phyloP scores from a whole-genome alignment of 1,284 basidiomycete species.

The Puccinia horiana region DNA sequence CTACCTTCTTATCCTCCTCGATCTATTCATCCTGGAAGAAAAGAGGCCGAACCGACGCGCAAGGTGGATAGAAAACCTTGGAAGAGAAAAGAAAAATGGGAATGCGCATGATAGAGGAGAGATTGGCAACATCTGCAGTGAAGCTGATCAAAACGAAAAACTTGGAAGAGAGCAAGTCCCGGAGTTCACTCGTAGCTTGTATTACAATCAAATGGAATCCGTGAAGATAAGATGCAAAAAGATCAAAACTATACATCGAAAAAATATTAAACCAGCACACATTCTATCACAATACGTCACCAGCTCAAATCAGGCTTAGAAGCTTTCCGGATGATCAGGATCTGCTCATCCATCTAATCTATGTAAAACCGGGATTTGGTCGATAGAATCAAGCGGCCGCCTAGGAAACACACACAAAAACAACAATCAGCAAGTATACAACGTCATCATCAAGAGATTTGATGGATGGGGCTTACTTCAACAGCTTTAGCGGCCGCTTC shows the following conservation, averaged over 20 bases:
- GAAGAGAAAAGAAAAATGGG: not conserved
- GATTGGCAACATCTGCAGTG: not conserved
- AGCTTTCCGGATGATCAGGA: not conserved
- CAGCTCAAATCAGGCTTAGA: no score
- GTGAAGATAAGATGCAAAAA: not conserved
- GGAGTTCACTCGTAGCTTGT: not conserved
- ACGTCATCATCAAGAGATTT: not conserved
- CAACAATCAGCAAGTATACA: not conserved
- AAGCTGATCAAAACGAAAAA: not conserved
- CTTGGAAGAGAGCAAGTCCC: not conserved
- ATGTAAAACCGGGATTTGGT: not conserved
- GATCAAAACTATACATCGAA: not conserved
- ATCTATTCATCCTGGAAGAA: no score
- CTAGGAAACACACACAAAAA: not conserved
- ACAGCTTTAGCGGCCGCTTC: constrained; percentile 61
- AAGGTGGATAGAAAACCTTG: no score
- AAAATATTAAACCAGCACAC: not conserved
- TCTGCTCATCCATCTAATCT: not conserved
- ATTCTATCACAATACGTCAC: not conserved
- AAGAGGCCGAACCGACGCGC: no score
- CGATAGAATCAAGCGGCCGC: not conserved
- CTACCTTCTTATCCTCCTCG: no score
- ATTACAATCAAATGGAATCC: constrained; percentile 9
- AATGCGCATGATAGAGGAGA: not conserved
- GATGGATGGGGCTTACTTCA: constrained; percentile 35